Base-by-base conservation (phyloP, 345 rosid genomes). In the Populus nigra region DNA sequence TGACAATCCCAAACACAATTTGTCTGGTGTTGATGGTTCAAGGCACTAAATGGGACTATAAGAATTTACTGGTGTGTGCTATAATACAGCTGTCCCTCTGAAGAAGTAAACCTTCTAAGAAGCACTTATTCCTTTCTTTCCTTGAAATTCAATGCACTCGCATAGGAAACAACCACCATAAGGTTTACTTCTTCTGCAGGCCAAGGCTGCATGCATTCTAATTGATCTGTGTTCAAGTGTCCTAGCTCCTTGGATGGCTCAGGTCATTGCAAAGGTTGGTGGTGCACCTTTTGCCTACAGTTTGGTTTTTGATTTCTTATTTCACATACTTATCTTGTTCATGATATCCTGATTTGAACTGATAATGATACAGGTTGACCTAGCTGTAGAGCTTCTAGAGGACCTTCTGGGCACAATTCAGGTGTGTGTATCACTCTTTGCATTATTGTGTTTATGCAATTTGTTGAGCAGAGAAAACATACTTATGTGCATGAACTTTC, bases 141-240 rank as follows among this genome's bases (percentile, higher is more conserved):
- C 22, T 18, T 69, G 33, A 33, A 31, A 35, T 77, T 12, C 22
- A 45, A 22, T 77, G 22, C 53, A 31, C n/a, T 61, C 5, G 33
- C 57, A 18, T 65, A 17, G 69, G 69, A 79, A 36, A 23, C 63
- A 73, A 75, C 69, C 76, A 73, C 73, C 71, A 45, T 67, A 45
- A 45, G 50, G 50, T 45, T 67, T 38, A 43, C 18, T 77, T 77
- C 74, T 80, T 85, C 65, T 70, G 70, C 91, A 92, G 97, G 93
- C 91, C 71, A 92, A 91, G 87, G 94, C 93, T 71, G 94, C 97
- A 63, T 90, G 97, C 77, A 82, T 92, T 77, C 78, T 92, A 65
- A 87, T 92, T 78, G 97, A 92, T 84, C 86, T 92, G 33, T 92
- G 97, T 82, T 91, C 91, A 65, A 83, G 90, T 49, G 88, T 87